These are phyloP conservation scores for Dryas drummondii DNA, from an alignment of 306 rosid species.

Conservation along the genomic window DNA sequence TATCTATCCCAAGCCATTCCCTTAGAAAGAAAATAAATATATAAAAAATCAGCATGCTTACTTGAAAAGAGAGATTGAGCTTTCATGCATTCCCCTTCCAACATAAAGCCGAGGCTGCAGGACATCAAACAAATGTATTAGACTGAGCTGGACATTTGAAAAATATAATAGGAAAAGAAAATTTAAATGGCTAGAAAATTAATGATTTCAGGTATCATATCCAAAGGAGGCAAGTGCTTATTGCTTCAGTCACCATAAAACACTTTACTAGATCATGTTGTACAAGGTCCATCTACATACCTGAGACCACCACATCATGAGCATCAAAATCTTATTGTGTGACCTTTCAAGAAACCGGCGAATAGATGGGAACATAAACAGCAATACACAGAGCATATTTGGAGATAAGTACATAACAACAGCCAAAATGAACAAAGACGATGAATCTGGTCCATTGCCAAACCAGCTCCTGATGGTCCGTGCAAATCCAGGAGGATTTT, in stretches of 20 bases:
- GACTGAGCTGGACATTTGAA: background rate
- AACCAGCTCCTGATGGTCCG: slow-evolving; percentile 88
- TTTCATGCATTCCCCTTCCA: slow-evolving; percentile 99
- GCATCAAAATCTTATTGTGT: slow-evolving; percentile 46
- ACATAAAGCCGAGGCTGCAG: slow-evolving; percentile 92
- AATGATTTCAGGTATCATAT: slow-evolving; percentile 20
- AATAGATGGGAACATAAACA: slow-evolving; percentile 77
- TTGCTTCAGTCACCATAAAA: slow-evolving; percentile 9
- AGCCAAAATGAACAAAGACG: slow-evolving; percentile 88
- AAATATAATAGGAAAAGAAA: background rate
- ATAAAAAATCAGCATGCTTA: slow-evolving; percentile 43
- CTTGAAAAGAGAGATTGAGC: slow-evolving; percentile 68
- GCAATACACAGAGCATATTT: slow-evolving; percentile 70
- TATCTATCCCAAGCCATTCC: slow-evolving; percentile 20
- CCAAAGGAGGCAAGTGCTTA: slow-evolving; percentile 16
- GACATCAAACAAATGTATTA: slow-evolving; percentile 14
- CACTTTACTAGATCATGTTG: slow-evolving; percentile 3
- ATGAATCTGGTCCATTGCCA: slow-evolving; percentile 80
- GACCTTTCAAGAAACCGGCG: slow-evolving; percentile 82
- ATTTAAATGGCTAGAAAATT: background rate
- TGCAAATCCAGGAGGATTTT: slow-evolving; percentile 75
- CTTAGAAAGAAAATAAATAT: slow-evolving; percentile 26
- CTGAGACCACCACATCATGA: slow-evolving; percentile 99
- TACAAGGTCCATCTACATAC: slow-evolving; percentile 40
- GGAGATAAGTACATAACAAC: slow-evolving; percentile 80